Evolutionary conservation across 225 moss, liverwort and hornwort species (phyloP), one percentile per base, ranked within the genome.

Genomic region (Sphagnum tenellum): DNA sequence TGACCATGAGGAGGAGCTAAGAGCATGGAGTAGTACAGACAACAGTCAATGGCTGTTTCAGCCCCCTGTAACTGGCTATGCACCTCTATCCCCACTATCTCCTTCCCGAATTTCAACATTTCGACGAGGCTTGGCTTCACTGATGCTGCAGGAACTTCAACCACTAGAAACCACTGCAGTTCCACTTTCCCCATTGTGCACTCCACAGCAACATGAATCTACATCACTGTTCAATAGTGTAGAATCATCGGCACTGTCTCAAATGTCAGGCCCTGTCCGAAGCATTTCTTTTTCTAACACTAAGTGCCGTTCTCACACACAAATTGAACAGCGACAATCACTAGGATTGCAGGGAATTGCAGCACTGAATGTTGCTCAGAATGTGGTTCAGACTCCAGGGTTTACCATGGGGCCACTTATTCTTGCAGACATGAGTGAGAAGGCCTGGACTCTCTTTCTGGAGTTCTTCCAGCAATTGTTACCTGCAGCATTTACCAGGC

Each of bases 401-500:
- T 52, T 52, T 6, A 52, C 7, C 9, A 5, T 9, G 6, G 52
- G 6, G 52, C 52, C 52, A 6, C 71, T 84, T 57, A 66, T 72
- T 14, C 65, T 94, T 45, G 71, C 74, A 48, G 89, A 84, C 62
- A 80, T 94, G 81, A 72, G 65, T 64, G 87, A 86, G 67, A 80
- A 75, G 63, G 72, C 60, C 44, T 94, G 94, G 94, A 53, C 77
- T 14, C 72, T 79, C 57, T 94, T 89, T 63, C 56, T 91, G 68
- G 82, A 79, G 54, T 81, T 67, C 58, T 84, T 91, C 65, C 56
- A 81, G 71, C 79, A 68, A 50, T 76, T 89, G 12, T 72, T 94
- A 47, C 81, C 79, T 0, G 78, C 76, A 11, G 82, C 77, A 4
- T 89, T 89, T 44, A 77, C 67, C 57, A 81, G 66, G 61, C 82